phyloP scores from a whole-genome alignment of 495 filamentous ascomycete species.

The Rostrohypoxylon terebratum region DNA sequence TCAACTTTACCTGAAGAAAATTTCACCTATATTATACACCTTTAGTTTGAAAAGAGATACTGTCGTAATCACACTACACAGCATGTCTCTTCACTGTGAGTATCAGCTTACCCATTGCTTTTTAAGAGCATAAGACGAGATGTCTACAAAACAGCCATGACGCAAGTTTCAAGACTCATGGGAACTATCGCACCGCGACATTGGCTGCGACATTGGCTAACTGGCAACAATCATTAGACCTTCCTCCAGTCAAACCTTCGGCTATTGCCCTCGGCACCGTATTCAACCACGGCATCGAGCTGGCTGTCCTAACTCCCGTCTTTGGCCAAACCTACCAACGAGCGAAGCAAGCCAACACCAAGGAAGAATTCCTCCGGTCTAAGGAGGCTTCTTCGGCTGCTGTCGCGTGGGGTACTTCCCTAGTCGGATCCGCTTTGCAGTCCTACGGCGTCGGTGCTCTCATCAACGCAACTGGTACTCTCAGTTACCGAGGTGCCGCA shows the following conservation, averaged over 20 bases:
- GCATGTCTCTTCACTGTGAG: constrained; percentile 71
- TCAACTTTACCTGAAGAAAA: not conserved
- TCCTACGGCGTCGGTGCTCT: constrained; percentile 94
- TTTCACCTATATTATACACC: constrained; percentile 1
- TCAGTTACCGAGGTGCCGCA: constrained; percentile 96
- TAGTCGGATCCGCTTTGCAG: constrained; percentile 89
- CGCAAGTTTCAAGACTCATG: not conserved
- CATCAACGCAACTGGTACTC: constrained; percentile 93
- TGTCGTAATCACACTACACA: constrained; percentile 46
- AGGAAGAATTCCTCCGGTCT: constrained; percentile 95
- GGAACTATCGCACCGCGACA: no score
- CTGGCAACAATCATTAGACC: constrained; percentile 64
- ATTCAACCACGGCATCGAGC: constrained; percentile 83
- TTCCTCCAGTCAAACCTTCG: constrained; percentile 96
- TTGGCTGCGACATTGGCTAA: constrained; percentile 45
- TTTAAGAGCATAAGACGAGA: not conserved
- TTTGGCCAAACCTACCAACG: constrained; percentile 97
- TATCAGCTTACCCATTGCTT: constrained; percentile 22
- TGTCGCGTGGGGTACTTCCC: constrained; percentile 87
- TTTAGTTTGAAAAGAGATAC: not conserved
- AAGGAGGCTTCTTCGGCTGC: constrained; percentile 91
- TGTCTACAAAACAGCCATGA: not conserved
- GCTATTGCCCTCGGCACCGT: constrained; percentile 94
- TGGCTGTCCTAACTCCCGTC: constrained; percentile 80
- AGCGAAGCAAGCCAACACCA: constrained; percentile 89